A percentile compares a stretch with the other conserved stretches of the same genome.
These are phyloP conservation scores for Gossypium herbaceum DNA, from an alignment of 345 rosid genomes.

Conservation along the genomic window DNA sequence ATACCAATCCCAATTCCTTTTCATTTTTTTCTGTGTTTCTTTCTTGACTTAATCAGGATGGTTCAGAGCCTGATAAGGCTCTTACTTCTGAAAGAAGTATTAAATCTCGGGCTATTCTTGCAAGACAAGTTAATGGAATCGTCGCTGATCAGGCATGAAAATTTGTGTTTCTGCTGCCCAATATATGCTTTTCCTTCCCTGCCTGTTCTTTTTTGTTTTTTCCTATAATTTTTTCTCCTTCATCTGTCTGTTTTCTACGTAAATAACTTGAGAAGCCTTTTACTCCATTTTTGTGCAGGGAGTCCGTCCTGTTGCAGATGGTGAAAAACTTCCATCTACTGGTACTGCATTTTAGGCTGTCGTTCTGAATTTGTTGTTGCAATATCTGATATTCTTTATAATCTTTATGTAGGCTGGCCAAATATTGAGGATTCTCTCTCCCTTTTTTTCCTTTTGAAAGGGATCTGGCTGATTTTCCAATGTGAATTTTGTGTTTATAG, in stretches of 20 bases:
- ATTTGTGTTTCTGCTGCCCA: constrained; percentile 3
- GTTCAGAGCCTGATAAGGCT: constrained; percentile 69
- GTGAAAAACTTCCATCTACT: constrained; percentile 58
- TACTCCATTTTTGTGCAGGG: constrained; percentile 37
- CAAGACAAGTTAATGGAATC: constrained; percentile 80
- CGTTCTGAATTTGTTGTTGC: neutral
- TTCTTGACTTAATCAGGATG: constrained; percentile 44
- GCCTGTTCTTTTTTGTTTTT: neutral
- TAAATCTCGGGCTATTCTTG: constrained; percentile 74
- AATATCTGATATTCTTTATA: neutral
- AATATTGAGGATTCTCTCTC: neutral
- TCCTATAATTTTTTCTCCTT: neutral
- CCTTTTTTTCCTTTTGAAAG: too few species aligned
- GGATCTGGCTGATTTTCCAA: neutral
- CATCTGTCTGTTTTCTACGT: constrained; percentile 3
- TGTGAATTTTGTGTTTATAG: constrained; percentile 2
- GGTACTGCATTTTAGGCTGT: constrained; percentile 41
- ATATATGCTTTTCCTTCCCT: neutral
- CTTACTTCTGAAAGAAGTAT: constrained; percentile 56
- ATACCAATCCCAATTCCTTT: neutral
- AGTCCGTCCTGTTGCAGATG: constrained; percentile 47
- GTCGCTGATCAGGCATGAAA: constrained; percentile 72
- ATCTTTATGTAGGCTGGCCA: neutral
- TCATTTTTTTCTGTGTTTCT: constrained; percentile 3
- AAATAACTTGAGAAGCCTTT: neutral